These are phyloP conservation scores for Backusella psychrophila DNA, from an alignment of 192 early-diverging fungal genomes.

Conservation along the genomic window DNA sequence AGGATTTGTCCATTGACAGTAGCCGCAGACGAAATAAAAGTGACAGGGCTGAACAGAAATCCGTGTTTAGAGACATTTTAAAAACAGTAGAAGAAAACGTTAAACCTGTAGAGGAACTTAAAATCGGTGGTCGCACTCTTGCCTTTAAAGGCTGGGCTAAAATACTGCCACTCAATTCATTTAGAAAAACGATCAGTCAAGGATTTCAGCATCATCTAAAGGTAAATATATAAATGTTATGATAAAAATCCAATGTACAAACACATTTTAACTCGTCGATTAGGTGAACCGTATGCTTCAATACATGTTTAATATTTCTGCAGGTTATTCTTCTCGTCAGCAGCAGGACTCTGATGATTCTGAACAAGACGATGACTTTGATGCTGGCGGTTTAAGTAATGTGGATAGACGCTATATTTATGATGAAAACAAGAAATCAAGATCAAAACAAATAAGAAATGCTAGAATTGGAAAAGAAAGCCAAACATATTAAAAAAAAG, in stretches of 20 bases:
- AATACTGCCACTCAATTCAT: slow-evolving; percentile 15
- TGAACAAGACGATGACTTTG: slow-evolving; percentile 3
- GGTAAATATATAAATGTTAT: neutral
- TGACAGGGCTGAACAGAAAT: slow-evolving; percentile 55
- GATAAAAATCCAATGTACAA: neutral
- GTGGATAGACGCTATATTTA: slow-evolving; percentile 20
- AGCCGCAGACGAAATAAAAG: slow-evolving; percentile 54
- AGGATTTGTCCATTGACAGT: slow-evolving; percentile 55
- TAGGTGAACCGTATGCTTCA: slow-evolving; percentile 9
- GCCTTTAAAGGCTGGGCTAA: slow-evolving; percentile 56
- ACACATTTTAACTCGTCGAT: neutral
- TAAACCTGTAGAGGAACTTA: slow-evolving; percentile 51
- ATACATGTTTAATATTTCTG: slow-evolving; percentile 11
- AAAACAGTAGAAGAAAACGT: slow-evolving; percentile 54
- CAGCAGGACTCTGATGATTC: slow-evolving; percentile 8
- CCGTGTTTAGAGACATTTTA: slow-evolving; percentile 65
- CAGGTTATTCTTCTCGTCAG: neutral
- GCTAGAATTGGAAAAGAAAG: slow-evolving; percentile 14
- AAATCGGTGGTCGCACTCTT: slow-evolving; percentile 45
- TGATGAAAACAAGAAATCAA: slow-evolving; percentile 13
- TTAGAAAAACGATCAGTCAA: slow-evolving; percentile 21
- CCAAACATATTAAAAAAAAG: neutral
- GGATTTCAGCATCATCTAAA: slow-evolving; percentile 26
- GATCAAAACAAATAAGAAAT: slow-evolving; percentile 12
- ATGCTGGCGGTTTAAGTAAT: slow-evolving; percentile 1